Evolutionary conservation across 345 rosid genomes (phyloP), one percentile per base, ranked within the genome.

Genomic region (Gossypioides kirkii): DNA sequence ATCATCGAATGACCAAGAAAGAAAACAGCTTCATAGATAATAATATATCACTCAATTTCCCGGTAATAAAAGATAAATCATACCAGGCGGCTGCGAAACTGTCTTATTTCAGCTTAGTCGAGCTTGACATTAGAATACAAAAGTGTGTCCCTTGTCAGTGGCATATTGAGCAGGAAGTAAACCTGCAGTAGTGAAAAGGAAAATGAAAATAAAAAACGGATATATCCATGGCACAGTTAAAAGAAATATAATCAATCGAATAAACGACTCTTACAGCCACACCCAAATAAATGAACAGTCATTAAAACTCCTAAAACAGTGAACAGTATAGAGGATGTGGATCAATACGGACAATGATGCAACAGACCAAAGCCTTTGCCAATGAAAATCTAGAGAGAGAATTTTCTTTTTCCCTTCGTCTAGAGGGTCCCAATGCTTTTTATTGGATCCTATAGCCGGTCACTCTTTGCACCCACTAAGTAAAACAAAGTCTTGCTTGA

Each of bases 51-150:
- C 74, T 68, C 47, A 59, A 49, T 32, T 74, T 56, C 75, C 62
- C 59, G 25, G 12, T 17, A 65, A 45, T 38, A 64, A 61, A 71
- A 22, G 53, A 8, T 32, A 45, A n/a, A 64, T 14, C 68, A 69
- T 55, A 53, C 58, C 58, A 11, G 25, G 45, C 78, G 4, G 59
- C 76, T 56, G 61, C 79, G 42, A 25, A 58, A n/a, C 23, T 64
- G 20, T 18, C 18, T 23, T 70, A 28, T 50, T 16, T 16, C 60
- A 55, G 71, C 81, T 83, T 81, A 95, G 79, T 95, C 99, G 32
- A 95, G 98, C 88, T 92, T 95, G 81, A 92, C 96, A 76, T 91
- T 95, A n/a, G 99, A 91, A 78, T 95, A 92, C 50, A 95, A 81
- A 69, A 95, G 99, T 23, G 98, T 95, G 85, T 95, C 99, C 86